Evolutionary conservation across 2,329 filamentous ascomycete genomes (phyloP).

Genomic region (Paraphaeosphaeria minitans): DNA sequence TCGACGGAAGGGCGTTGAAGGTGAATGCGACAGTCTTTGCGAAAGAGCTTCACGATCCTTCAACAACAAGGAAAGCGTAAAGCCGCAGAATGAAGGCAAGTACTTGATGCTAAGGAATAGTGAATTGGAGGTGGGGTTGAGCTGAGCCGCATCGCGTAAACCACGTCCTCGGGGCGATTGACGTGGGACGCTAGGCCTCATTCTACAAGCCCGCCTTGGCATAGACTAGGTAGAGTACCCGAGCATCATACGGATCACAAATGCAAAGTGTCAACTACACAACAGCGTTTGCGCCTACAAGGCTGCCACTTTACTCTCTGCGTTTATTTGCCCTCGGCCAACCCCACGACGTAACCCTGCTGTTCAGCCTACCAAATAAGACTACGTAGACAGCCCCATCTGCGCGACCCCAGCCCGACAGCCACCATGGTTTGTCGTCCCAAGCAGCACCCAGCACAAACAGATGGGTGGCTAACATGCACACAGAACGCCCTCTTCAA

Average conservation of each 20-base stretch:
- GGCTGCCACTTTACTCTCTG: conserved; percentile 16
- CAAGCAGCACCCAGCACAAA: background rate
- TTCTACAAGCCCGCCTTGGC: conserved; percentile 13
- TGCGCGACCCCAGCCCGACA: background rate
- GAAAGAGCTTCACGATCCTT: background rate
- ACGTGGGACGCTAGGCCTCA: background rate
- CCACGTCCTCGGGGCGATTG: background rate
- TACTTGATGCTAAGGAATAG: background rate
- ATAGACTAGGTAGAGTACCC: conserved; percentile 17
- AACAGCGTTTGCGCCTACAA: conserved; percentile 25
- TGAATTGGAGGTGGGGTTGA: background rate
- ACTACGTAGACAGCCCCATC: conserved; percentile 1
- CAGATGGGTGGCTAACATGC: conserved; percentile 15
- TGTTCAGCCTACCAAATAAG: background rate
- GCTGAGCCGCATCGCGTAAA: background rate
- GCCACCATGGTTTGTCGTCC: conserved; percentile 27
- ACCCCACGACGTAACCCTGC: background rate
- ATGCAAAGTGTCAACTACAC: conserved; percentile 42
- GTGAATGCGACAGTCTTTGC: background rate
- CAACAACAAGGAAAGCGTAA: background rate
- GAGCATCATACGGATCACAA: conserved; percentile 15
- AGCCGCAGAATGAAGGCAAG: too few relatives aligned
- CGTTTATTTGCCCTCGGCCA: background rate
- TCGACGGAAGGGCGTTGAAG: background rate
- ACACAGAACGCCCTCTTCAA: conserved; percentile 81